Base-by-base conservation (phyloP, 805 yeast species). In the Schizosaccharomyces japonicus region DNA sequence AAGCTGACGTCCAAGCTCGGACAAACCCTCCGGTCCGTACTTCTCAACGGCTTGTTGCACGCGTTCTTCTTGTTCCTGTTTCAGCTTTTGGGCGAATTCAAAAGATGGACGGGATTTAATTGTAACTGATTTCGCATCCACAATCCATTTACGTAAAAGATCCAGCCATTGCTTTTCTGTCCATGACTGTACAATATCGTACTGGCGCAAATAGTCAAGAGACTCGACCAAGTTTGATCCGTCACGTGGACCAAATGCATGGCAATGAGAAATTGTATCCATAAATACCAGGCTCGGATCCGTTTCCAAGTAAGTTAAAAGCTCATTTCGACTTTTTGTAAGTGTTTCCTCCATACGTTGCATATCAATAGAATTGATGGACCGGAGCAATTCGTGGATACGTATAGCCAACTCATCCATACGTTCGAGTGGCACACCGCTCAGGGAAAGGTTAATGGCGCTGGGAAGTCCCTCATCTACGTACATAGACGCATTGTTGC, bases 381-480 rank as follows among this genome's bases (percentile, higher is more conserved):
- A 67, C 29, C 60, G 56, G 36, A 90, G 55, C 17, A 79, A 60
- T 2, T 66, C 59, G 31, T 75, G 60, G 10, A 78, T 63, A 50
- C 66, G 68, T 1, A 56, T 56, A 45, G 74, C 78, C 2, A 80
- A 70, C n/a, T 65, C 69, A 11, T 64, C 60, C 6, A 83, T 61
- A 49, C 65, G 66, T 8, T 69, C 77, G 0, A 80, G 68, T 2
- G 95, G 94, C 6, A 87, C 90, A 49, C 92, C 87, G 44, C 69
- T 68, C 13, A 81, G 60, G 33, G 32, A 29, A 26, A 39, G 25
- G 21, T 23, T 23, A 17, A 33, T 17, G 3, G 32, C 32, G 8
- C 23, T 21, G 28, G 27, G 25, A 13, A 36, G 60, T 57, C 70
- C 85, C 57, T 81, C 87, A 52, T 82, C 92, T 1, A 87, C 77